These are phyloP conservation scores for Lolium perenne DNA, from an alignment of 176 grass and related monocot genomes.

Conservation along the genomic window DNA sequence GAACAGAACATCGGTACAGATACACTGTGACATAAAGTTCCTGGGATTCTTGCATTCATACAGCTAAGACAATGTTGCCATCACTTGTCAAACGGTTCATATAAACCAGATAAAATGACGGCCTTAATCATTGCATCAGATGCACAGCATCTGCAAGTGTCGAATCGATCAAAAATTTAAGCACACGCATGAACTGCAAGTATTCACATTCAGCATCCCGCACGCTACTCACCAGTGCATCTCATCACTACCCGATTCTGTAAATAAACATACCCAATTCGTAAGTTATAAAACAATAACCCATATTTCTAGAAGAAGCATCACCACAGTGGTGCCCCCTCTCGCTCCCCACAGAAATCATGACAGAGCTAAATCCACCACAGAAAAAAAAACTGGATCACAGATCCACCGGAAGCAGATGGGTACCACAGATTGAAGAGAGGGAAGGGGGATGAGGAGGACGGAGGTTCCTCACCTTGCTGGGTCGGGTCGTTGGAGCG, in stretches of 20 bases:
- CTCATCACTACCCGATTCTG: background rate
- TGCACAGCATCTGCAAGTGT: background rate
- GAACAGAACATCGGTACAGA: background rate
- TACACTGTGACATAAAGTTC: background rate
- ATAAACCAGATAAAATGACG: background rate
- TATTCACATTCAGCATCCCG: conserved; percentile 1
- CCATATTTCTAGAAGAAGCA: background rate
- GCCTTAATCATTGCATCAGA: background rate
- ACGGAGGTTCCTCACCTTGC: background rate
- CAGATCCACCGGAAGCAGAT: conserved; percentile 21
- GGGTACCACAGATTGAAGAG: background rate
- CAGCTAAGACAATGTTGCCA: background rate
- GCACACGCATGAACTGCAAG: background rate
- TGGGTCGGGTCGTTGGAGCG: background rate
- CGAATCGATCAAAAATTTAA: background rate
- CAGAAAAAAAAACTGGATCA: background rate
- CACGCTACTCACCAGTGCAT: background rate
- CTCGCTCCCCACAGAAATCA: background rate
- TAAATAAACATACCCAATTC: background rate
- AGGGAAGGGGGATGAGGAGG: background rate
- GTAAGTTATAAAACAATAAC: background rate
- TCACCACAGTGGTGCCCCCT: no score
- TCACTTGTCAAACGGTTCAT: background rate
- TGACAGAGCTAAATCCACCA: background rate
- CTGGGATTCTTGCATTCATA: background rate